These are phyloP conservation scores for Trypanosoma melophagium DNA, from an alignment of 208 protist genomes.

Conservation along the genomic window DNA sequence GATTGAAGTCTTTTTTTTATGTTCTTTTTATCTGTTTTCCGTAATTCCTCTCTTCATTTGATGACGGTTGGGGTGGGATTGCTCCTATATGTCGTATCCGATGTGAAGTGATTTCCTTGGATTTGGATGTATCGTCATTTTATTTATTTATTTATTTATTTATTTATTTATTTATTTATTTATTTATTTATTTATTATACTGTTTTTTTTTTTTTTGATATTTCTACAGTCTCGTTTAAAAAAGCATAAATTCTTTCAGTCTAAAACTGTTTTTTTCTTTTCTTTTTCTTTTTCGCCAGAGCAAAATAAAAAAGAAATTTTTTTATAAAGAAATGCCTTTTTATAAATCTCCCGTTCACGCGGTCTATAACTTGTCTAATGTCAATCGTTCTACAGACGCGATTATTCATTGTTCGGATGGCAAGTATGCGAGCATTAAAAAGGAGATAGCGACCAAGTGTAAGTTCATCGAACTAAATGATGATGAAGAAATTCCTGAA, in stretches of 20 bases:
- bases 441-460: slow-evolving; percentile 35
- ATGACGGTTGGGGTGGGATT: no score
- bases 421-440: slow-evolving; percentile 50
- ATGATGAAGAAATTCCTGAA: slow-evolving; percentile 35
- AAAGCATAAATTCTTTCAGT: no score
- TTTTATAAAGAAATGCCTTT: slow-evolving; percentile 12
- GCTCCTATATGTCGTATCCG: no score
- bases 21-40: no score
- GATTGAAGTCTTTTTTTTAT: no score
- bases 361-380: slow-evolving; percentile 18
- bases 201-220: slow-evolving; percentile 1
- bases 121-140: no score
- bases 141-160: neutral
- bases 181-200: neutral
- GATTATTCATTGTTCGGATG: slow-evolving; percentile 59
- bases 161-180: slow-evolving; percentile 8
- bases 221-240: neutral
- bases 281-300: slow-evolving; percentile 5
- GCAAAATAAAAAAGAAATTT: neutral
- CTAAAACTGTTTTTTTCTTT: slow-evolving; percentile 1
- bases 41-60: no score
- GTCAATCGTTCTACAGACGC: slow-evolving; percentile 16
- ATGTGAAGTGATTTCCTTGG: no score
- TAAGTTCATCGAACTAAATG: slow-evolving; percentile 47
- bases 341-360: slow-evolving; percentile 1